Evolutionary conservation across 331 rosid species (phyloP).

Genomic region (Arachis monticola): DNA sequence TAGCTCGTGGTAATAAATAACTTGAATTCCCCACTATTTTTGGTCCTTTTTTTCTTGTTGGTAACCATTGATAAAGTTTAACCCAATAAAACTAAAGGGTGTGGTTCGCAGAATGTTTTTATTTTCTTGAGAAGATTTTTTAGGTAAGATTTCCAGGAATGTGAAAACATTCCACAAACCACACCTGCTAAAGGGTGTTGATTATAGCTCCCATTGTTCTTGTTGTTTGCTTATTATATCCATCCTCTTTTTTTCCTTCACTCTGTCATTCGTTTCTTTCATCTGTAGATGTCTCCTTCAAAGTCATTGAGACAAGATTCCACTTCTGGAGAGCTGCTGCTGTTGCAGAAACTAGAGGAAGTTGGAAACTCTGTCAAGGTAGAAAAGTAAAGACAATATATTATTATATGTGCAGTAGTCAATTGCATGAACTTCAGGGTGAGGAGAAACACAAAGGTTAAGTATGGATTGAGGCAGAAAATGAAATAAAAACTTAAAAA

Average conservation of each 20-base stretch:
- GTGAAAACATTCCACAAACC: too few species aligned
- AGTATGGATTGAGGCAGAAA: neutral
- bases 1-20: neutral
- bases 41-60: constrained; percentile 2
- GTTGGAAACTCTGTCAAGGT: constrained; percentile 93
- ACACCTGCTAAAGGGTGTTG: neutral
- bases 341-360: constrained; percentile 90
- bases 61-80: constrained; percentile 10
- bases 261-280: constrained; percentile 1
- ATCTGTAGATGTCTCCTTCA: constrained; percentile 66
- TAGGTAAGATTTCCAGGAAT: too few species aligned
- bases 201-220: constrained; percentile 20
- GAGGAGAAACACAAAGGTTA: constrained; percentile 11
- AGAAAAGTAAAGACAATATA: constrained; percentile 28
- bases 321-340: constrained; percentile 56
- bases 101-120: too few species aligned
- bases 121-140: too few species aligned
- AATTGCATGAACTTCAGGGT: constrained; percentile 22
- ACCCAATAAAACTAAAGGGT: neutral
- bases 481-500: neutral
- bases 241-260: neutral
- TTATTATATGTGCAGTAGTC: constrained; percentile 16
- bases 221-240: constrained; percentile 13
- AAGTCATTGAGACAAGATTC: constrained; percentile 63
- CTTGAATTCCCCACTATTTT: neutral